phyloP scores from a whole-genome alignment of 1,284 basidiomycete species.

The Ceratobasidium theobromae region DNA sequence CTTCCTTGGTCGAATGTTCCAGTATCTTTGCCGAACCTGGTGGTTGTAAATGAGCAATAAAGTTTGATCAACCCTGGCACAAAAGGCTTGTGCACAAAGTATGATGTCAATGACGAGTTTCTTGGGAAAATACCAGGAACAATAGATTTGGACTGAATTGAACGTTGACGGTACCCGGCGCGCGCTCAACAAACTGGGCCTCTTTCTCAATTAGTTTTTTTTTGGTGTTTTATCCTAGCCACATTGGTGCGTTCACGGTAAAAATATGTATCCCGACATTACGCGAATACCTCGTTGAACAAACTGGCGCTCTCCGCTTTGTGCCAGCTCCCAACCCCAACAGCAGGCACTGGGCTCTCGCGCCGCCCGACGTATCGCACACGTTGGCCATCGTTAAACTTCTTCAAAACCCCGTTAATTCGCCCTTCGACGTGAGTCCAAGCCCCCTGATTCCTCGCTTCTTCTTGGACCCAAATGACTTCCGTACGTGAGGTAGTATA shows the following conservation, averaged over 20 bases:
- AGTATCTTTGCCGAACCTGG: not conserved
- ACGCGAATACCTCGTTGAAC: constrained; percentile 56
- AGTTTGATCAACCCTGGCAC: constrained; percentile 20
- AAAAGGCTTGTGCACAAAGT: not conserved
- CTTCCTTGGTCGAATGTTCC: too few species aligned
- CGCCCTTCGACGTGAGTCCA: constrained; percentile 62
- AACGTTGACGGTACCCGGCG: not conserved
- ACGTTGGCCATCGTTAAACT: constrained; percentile 43
- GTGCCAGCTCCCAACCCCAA: constrained; percentile 74
- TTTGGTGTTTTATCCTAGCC: too few species aligned
- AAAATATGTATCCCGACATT: not conserved
- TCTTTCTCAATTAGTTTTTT: too few species aligned
- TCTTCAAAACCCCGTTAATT: constrained; percentile 48
- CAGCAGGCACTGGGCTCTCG: constrained; percentile 72
- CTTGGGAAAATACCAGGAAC: not conserved
- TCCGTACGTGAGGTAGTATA: constrained; percentile 54
- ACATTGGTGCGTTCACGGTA: not conserved
- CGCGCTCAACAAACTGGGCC: not conserved
- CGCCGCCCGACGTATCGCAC: constrained; percentile 65
- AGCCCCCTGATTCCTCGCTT: constrained; percentile 82
- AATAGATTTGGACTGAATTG: not conserved
- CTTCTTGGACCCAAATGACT: constrained; percentile 76
- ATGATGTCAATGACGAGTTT: not conserved
- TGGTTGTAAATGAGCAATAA: not conserved
- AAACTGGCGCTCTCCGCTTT: constrained; percentile 63